Evolutionary conservation across 164 flowering plant species (phyloP).

Genomic region (Annona squamosa): DNA sequence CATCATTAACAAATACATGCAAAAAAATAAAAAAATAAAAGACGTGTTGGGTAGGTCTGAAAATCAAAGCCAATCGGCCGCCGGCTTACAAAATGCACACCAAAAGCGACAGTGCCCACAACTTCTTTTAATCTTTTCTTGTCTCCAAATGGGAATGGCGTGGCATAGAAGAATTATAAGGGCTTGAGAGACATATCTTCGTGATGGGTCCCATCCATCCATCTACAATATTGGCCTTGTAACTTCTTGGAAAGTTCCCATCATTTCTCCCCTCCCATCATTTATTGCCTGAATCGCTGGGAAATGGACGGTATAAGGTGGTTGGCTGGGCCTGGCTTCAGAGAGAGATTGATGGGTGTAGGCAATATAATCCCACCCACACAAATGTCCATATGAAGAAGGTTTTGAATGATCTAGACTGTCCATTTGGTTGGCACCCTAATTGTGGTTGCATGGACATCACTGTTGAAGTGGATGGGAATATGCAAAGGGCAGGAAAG

Average conservation of each 20-base stretch:
- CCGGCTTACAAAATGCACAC: not conserved
- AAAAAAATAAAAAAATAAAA: no score
- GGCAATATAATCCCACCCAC: not conserved
- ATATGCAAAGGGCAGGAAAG: no score
- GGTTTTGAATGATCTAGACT: not conserved
- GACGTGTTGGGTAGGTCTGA: not conserved
- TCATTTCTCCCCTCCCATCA: not conserved
- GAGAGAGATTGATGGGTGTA: not conserved
- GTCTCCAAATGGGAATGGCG: not conserved
- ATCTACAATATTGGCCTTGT: not conserved
- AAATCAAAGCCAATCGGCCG: not conserved
- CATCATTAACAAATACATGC: not conserved
- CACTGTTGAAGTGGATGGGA: no score
- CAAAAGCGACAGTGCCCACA: not conserved
- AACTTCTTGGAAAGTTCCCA: not conserved
- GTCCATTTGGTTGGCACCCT: not conserved
- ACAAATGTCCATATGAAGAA: not conserved
- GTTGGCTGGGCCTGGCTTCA: not conserved
- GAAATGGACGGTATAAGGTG: not conserved
- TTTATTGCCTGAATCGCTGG: not conserved
- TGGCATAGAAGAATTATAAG: not conserved
- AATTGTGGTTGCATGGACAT: not conserved
- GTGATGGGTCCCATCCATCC: not conserved
- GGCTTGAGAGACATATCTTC: not conserved
- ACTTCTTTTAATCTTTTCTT: not conserved